Conservation (phyloP, 345 rosid species). For the Mangifera indica region DNA sequence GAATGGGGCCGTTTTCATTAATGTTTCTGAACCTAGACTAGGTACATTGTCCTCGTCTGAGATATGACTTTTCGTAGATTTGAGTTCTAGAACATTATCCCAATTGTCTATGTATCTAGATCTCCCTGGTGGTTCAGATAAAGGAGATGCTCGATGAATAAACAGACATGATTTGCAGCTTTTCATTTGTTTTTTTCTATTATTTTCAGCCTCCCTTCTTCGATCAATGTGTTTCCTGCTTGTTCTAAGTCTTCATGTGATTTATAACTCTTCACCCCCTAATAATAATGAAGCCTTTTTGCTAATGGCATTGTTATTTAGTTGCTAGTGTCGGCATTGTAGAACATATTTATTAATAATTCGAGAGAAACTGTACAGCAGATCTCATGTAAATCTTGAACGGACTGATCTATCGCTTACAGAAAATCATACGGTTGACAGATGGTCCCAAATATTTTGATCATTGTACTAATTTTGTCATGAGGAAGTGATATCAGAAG, state of each 20-base stretch:
- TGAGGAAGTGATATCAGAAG: neutral
- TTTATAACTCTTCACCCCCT: conserved; percentile 12
- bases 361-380: neutral
- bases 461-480: conserved; percentile 3
- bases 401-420: neutral
- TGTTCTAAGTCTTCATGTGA: neutral
- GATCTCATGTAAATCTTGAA: neutral
- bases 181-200: neutral
- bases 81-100: conserved; percentile 21
- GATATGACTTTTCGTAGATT: conserved; percentile 13
- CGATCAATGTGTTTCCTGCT: conserved; percentile 8
- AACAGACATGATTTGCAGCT: conserved; percentile 2
- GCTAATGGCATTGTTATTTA: neutral
- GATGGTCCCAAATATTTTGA: conserved; percentile 13
- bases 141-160: neutral
- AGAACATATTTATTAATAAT: no score
- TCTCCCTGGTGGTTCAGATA: conserved; percentile 27
- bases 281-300: neutral
- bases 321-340: no score
- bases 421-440: neutral
- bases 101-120: neutral
- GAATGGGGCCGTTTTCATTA: conserved; percentile 18
- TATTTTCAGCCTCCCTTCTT: neutral
- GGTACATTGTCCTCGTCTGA: conserved; percentile 17
- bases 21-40: conserved; percentile 16